Percentiles rank a stretch among this genome's conserved stretches.
These are phyloP conservation scores for Talaromyces trachyspermus DNA, from an alignment of 495 filamentous ascomycete species.

Conservation along the genomic window DNA sequence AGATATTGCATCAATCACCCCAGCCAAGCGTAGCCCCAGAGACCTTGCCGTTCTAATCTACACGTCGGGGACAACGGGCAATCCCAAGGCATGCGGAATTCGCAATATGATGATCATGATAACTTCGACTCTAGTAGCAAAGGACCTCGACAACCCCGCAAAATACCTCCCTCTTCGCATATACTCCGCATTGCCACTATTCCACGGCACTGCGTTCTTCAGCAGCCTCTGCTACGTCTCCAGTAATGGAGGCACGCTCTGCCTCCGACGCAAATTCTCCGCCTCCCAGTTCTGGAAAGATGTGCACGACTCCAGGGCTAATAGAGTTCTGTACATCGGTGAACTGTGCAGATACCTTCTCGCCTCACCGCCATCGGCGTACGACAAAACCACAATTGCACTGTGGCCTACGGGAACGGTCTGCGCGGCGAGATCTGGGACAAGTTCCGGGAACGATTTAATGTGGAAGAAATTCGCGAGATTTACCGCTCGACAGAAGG, in stretches of 20 bases:
- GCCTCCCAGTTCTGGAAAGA: conserved; percentile 83
- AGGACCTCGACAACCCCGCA: conserved; percentile 26
- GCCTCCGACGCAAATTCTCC: conserved; percentile 66
- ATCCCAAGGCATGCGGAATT: conserved; percentile 84
- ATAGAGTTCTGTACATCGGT: conserved; percentile 86
- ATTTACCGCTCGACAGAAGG: conserved; percentile 92
- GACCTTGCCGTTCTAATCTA: conserved; percentile 70
- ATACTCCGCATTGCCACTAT: conserved; percentile 89
- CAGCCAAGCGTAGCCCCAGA: conserved; percentile 31
- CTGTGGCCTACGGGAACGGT: conserved; percentile 79
- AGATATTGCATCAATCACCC: neutral
- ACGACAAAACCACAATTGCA: conserved; percentile 71
- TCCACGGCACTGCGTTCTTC: conserved; percentile 74
- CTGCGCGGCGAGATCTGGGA: conserved; percentile 90
- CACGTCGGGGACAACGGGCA: conserved; percentile 82
- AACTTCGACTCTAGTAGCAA: conserved; percentile 31
- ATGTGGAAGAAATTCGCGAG: conserved; percentile 70
- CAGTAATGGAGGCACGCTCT: conserved; percentile 36
- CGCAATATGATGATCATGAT: conserved; percentile 48
- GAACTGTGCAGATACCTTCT: conserved; percentile 90
- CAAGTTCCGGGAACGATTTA: conserved; percentile 75
- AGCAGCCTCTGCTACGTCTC: conserved; percentile 47
- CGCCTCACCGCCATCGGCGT: conserved; percentile 59
- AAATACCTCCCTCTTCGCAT: conserved; percentile 56
- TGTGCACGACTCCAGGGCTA: conserved; percentile 66